Base-by-base conservation (phyloP, 2,329 filamentous ascomycete genomes). In the Fusarium compactum region DNA sequence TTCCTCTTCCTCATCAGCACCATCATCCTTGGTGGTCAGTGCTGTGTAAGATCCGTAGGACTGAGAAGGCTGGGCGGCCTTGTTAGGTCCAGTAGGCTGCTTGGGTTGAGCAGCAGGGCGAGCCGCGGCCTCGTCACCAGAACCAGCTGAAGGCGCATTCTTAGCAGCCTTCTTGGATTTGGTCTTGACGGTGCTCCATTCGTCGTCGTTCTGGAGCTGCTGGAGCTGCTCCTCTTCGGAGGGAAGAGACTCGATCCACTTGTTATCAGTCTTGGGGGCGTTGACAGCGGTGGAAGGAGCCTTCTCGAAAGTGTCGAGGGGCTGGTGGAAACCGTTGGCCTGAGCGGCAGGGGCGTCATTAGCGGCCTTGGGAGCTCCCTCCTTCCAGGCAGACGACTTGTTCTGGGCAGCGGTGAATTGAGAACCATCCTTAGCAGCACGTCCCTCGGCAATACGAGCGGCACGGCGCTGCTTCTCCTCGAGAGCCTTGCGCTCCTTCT, bases 391-490 rank as follows among this genome's bases (percentile, higher is more conserved):
- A 32, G 83, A 84, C 57, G 82, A 80, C 67, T 73, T 76, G 44
- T 74, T 78, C 57, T 84, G 83, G 52, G 77, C 79, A 43, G 85
- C 83, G 78, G 84, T 82, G 77, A 87, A 90, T 62, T 84, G 79
- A 18, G 87, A 89, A 45, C 95, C 94, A 74, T 96, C 95, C 85
- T 93, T 94, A 58, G 93, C 92, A 46, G 93, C 85, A 72, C 92
- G 89, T 66, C 94, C 94, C 80, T 97, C 94, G 52, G 93, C 89
- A 78, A 94, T 88, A 71, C 95, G 90, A 59, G 94, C 94, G 65
- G 87, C 86, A 68, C 94, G 92, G 70, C 94, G 89, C 84, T 97
- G 95, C 79, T 92, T 91, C 84, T 98, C 94, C 75, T 93, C 85
- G 65, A 92, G 85, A 40, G 84, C 83, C 83, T 93, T 92, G 77